Evolutionary conservation across 805 yeast genomes (phyloP).

Genomic region (Ogataea saltuana): DNA sequence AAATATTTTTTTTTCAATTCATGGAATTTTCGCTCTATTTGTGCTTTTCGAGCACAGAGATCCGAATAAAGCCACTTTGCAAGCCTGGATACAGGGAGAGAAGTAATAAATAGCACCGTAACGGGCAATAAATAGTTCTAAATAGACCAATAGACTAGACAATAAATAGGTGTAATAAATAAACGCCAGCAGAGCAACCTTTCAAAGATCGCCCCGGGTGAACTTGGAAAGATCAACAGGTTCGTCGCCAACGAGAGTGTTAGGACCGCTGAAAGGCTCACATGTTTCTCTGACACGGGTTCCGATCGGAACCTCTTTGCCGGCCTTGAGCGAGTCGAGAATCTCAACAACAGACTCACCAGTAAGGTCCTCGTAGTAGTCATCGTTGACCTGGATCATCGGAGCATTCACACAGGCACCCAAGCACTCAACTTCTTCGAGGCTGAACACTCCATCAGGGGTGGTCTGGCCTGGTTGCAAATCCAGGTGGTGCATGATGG

Average conservation of each 20-base stretch:
- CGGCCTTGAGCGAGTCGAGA: constrained; percentile 62
- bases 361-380: constrained; percentile 79
- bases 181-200: neutral
- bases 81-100: constrained; percentile 3
- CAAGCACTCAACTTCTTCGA: constrained; percentile 86
- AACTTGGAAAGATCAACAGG: constrained; percentile 69
- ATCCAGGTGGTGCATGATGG: constrained; percentile 59
- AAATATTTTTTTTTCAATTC: too few species aligned
- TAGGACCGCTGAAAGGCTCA: constrained; percentile 75
- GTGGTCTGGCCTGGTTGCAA: constrained; percentile 80
- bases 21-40: neutral
- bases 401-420: constrained; percentile 95
- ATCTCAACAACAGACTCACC: constrained; percentile 61
- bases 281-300: constrained; percentile 67
- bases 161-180: constrained; percentile 10
- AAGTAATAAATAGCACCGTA: neutral
- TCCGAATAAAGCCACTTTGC: constrained; percentile 3
- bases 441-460: constrained; percentile 69
- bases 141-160: constrained; percentile 8
- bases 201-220: constrained; percentile 69
- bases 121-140: neutral
- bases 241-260: constrained; percentile 56
- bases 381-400: constrained; percentile 82
- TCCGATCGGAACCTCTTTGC: constrained; percentile 64
- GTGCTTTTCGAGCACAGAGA: neutral